These are phyloP conservation scores for Nematocida major DNA, from an alignment of 371 early-diverging fungal genomes.

Conservation along the genomic window DNA sequence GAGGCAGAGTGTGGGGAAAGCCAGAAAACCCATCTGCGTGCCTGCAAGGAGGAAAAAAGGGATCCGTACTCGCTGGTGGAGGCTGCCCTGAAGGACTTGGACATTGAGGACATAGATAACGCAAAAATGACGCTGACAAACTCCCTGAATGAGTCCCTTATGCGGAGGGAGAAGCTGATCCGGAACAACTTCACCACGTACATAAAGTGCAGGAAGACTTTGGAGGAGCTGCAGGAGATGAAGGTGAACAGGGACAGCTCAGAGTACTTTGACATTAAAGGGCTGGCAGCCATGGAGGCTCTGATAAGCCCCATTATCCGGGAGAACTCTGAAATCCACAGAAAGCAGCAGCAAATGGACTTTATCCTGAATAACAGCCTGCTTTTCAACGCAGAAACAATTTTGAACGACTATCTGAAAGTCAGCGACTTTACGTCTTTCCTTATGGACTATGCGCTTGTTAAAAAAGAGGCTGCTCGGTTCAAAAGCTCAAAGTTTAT, in stretches of 20 bases:
- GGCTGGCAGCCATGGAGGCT: not conserved
- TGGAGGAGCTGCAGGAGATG: not conserved
- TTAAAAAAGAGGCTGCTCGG: not conserved
- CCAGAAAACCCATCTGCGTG: not conserved
- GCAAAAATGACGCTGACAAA: conserved; percentile 17
- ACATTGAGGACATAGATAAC: conserved; percentile 12
- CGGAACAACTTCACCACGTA: conserved; percentile 29
- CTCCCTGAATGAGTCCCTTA: conserved; percentile 7
- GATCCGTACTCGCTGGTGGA: conserved; percentile 22
- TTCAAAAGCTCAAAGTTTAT: conserved; percentile 32
- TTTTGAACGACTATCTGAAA: conserved; percentile 22
- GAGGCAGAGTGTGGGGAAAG: not conserved
- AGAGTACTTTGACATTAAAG: not conserved
- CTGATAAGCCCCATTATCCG: not conserved
- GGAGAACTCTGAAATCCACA: conserved; percentile 16
- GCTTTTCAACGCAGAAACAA: conserved; percentile 33
- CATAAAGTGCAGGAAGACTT: conserved; percentile 23
- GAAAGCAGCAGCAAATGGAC: conserved; percentile 10
- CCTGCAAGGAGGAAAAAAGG: not conserved
- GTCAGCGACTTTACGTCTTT: conserved; percentile 25
- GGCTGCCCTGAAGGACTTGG: not conserved
- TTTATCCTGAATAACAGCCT: conserved; percentile 30
- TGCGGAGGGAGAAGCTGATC: conserved; percentile 27
- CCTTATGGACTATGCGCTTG: conserved; percentile 15
- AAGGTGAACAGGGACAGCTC: not conserved